These are phyloP conservation scores for Phaeosphaeria sp. DNA, from an alignment of 2,329 filamentous ascomycete genomes.

Conservation along the genomic window DNA sequence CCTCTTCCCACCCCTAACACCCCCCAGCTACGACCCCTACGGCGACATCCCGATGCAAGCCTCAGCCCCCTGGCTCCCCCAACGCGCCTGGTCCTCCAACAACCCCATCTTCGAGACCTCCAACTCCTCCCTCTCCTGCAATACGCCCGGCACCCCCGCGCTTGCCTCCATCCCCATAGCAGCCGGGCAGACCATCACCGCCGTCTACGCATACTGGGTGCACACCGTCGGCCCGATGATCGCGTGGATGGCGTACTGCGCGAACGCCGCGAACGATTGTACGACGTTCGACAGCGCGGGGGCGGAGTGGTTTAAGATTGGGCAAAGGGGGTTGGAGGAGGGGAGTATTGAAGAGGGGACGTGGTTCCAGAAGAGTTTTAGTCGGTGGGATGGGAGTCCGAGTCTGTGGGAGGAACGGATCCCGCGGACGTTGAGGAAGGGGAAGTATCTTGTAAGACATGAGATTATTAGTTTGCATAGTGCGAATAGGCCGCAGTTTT, in stretches of 20 bases:
- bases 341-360: slow-evolving; percentile 29
- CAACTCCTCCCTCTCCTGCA: slow-evolving; percentile 36
- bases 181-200: slow-evolving; percentile 35
- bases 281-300: slow-evolving; percentile 16
- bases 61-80: slow-evolving; percentile 27
- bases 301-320: slow-evolving; percentile 40
- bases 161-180: slow-evolving; percentile 31
- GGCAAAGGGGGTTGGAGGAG: slow-evolving; percentile 23
- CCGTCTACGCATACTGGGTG: slow-evolving; percentile 37
- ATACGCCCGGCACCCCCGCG: slow-evolving; percentile 34
- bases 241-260: slow-evolving; percentile 36
- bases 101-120: slow-evolving; percentile 35
- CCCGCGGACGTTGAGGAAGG: slow-evolving; percentile 23
- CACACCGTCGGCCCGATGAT: slow-evolving; percentile 43
- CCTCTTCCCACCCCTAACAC: neutral
- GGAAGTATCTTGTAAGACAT: slow-evolving; percentile 36
- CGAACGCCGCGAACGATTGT: slow-evolving; percentile 24
- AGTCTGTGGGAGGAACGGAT: slow-evolving; percentile 36
- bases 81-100: slow-evolving; percentile 39
- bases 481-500: slow-evolving; percentile 38
- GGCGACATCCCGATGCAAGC: slow-evolving; percentile 28
- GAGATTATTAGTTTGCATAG: slow-evolving; percentile 40
- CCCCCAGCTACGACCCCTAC: slow-evolving; percentile 34
- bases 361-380: slow-evolving; percentile 38
- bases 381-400: slow-evolving; percentile 31